phyloP scores from a whole-genome alignment of 805 yeast species.

The Candida coquimbonensis region DNA sequence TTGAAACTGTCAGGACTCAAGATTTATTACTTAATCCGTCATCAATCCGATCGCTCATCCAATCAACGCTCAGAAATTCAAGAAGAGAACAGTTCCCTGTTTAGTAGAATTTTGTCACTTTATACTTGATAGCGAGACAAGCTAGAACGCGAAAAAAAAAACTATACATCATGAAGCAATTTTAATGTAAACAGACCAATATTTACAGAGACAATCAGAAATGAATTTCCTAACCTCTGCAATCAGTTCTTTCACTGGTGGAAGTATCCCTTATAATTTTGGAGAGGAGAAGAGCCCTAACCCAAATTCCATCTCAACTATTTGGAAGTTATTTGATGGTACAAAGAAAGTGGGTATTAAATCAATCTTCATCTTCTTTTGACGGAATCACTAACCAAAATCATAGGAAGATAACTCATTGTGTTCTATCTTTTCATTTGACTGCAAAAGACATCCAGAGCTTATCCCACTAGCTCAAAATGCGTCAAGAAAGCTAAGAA shows the following conservation, averaged over 20 bases:
- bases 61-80: no score
- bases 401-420: constrained; percentile 39
- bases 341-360: constrained; percentile 28
- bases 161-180: no score
- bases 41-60: no score
- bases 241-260: constrained; percentile 48
- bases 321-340: constrained; percentile 65
- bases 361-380: not conserved
- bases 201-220: not conserved
- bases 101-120: no score
- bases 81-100: no score
- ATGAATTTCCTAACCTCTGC: constrained; percentile 72
- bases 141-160: no score
- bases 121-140: no score
- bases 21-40: no score
- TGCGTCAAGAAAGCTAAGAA: constrained; percentile 40
- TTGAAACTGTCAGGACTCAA: no score
- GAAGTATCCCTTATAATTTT: constrained; percentile 50
- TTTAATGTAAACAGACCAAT: no score
- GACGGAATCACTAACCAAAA: not conserved
- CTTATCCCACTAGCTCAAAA: constrained; percentile 36
- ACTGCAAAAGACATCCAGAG: constrained; percentile 33
- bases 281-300: constrained; percentile 33
- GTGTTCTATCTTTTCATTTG: constrained; percentile 64
- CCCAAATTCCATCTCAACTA: constrained; percentile 29